These are phyloP conservation scores for Moricandia moricandioides DNA, from an alignment of 345 rosid species.

Conservation along the genomic window DNA sequence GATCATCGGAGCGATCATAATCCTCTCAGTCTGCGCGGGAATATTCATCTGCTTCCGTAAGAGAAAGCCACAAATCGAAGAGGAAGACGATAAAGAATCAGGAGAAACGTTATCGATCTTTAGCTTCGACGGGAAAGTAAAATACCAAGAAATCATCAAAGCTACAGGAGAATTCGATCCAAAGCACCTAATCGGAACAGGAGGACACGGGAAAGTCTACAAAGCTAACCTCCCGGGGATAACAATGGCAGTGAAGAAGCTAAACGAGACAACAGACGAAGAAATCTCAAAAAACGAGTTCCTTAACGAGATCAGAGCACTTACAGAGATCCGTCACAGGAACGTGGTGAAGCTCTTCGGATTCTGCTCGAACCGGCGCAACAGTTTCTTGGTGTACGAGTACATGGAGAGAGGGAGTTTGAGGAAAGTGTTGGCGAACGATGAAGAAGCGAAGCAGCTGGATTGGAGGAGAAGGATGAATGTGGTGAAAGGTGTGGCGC, in stretches of 20 bases:
- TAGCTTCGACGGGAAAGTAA: constrained; percentile 39
- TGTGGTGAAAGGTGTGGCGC: constrained; percentile 44
- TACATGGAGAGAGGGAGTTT: constrained; percentile 44
- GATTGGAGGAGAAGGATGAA: constrained; percentile 43
- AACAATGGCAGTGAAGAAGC: constrained; percentile 39
- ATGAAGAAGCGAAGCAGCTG: constrained; percentile 31
- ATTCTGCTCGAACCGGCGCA: constrained; percentile 34
- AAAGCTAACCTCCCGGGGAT: constrained; percentile 30
- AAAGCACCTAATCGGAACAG: constrained; percentile 40
- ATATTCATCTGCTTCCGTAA: constrained; percentile 30
- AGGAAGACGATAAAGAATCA: constrained; percentile 12
- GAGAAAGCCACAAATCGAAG: constrained; percentile 16
- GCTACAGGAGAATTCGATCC: constrained; percentile 43
- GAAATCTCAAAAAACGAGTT: constrained; percentile 36
- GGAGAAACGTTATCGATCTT: constrained; percentile 32
- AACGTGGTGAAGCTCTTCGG: constrained; percentile 49
- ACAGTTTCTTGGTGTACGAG: constrained; percentile 39
- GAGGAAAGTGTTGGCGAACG: constrained; percentile 23
- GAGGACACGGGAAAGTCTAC: constrained; percentile 45
- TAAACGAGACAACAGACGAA: constrained; percentile 32
- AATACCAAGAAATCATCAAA: constrained; percentile 39
- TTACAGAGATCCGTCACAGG: constrained; percentile 43
- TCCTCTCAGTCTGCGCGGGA: constrained; percentile 28
- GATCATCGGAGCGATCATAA: constrained; percentile 26
- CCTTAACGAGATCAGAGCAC: constrained; percentile 40